Base-by-base conservation (phyloP, 2,329 filamentous ascomycete species). In the Colletotrichum eleusines region DNA sequence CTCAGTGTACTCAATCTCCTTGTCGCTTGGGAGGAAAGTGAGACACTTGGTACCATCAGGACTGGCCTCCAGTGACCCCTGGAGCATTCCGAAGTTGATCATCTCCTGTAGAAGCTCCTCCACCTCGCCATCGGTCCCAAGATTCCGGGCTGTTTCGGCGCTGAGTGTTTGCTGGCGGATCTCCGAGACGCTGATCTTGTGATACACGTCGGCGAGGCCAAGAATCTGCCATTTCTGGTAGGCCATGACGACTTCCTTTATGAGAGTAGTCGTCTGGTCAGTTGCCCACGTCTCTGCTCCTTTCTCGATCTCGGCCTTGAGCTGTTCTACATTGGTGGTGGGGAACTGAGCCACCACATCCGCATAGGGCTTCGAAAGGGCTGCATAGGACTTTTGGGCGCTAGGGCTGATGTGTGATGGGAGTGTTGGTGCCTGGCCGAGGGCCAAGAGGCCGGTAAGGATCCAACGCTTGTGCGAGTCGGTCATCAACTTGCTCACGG, bases 391-490 rank as follows among this genome's bases (percentile, higher is more conserved):
- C 76, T 88, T 91, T 72, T 87, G 82, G 1, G 89, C 86, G 26
- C 81, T 79, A 2, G 79, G 71, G 60, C 86, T 85, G 9, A 88
- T 87, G 57, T 88, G 87, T 48, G 85, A 83, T 0, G 93, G 92
- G 12, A 89, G 77, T 0, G 80, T 74, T 2, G 83, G 82, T 5
- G 84, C 83, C 75, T 85, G 88, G 74, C 94, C 95, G 63, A 90
- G 83, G 8, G 88, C 85, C 23, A 99, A 83, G 65, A 98, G 85
- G 63, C 90, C 89, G 12, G 94, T 87, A 20, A 99, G 83, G 11
- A 97, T 78, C 92, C 94, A 98, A 80, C 95, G 97, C 82, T 95
- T 97, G 84, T 97, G 95, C 7, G 94, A 93, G 74, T 97, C 94
- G 5, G 92, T 85, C 92, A 96, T 96, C 61, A 97, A 86, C 78